Conservation (phyloP, 1,139 yeast genomes). For the Nakaseomyces nivariensis region DNA sequence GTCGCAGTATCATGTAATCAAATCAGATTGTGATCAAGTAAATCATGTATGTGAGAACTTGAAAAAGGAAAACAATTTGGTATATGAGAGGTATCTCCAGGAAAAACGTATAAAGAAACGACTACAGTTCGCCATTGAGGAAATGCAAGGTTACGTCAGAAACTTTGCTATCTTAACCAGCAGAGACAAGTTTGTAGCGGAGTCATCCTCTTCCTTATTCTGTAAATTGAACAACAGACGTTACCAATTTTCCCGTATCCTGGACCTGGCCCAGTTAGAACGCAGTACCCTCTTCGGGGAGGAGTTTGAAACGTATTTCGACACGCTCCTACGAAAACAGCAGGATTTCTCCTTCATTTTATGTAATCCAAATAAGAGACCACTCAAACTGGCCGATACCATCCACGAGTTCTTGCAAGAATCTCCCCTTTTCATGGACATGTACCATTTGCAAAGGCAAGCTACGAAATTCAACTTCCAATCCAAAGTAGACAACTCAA, state of each 20-base stretch:
- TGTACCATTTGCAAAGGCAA: neutral
- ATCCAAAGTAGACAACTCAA: neutral
- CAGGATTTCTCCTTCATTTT: neutral
- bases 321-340: neutral
- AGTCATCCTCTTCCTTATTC: neutral
- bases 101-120: neutral
- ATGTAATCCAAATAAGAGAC: neutral
- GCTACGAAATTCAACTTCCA: neutral
- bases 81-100: neutral
- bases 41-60: neutral
- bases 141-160: neutral
- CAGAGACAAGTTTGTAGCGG: neutral
- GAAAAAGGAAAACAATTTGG: neutral
- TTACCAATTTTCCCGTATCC: neutral
- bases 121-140: neutral
- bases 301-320: constrained; percentile 1
- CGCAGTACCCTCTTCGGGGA: neutral
- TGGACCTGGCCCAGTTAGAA: neutral
- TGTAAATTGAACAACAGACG: neutral
- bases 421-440: neutral
- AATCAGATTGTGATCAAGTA: neutral
- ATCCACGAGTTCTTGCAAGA: neutral
- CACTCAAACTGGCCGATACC: neutral
- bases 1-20: neutral
- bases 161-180: neutral